phyloP scores from a whole-genome alignment of 768 basidiomycete species.

The Galerina marginata region DNA sequence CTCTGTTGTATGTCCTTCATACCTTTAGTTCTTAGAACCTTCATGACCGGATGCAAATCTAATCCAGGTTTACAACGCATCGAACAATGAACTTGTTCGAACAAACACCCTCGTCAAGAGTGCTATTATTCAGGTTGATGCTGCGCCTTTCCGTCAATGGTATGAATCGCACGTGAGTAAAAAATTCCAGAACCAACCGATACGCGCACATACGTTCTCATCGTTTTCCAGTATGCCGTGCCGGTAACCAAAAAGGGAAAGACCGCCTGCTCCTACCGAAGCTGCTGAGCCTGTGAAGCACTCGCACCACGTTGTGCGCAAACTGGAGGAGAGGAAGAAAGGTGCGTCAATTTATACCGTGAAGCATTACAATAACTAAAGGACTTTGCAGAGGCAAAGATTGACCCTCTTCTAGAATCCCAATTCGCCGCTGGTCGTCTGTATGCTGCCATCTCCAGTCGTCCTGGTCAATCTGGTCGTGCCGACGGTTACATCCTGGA shows the following conservation, averaged over 20 bases:
- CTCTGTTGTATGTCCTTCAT: conserved; percentile 75
- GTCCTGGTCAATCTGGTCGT: conserved; percentile 96
- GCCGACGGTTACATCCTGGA: conserved; percentile 97
- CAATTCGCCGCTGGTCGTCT: conserved; percentile 96
- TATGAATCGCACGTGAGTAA: conserved; percentile 96
- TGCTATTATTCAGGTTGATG: conserved; percentile 96
- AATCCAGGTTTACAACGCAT: conserved; percentile 92
- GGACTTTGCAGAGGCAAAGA: conserved; percentile 71
- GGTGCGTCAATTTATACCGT: conserved; percentile 45
- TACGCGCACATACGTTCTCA: background rate
- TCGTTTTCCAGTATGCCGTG: conserved; percentile 79
- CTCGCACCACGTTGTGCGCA: conserved; percentile 90
- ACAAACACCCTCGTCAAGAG: conserved; percentile 99
- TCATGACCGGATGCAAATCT: background rate
- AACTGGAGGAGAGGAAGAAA: conserved; percentile 89
- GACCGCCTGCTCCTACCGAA: conserved; percentile 50
- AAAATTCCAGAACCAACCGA: conserved; percentile 47
- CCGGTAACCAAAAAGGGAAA: conserved; percentile 94
- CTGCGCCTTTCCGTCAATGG: conserved; percentile 99
- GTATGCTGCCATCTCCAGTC: conserved; percentile 90
- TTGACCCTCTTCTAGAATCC: conserved; percentile 86
- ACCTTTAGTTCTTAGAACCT: background rate
- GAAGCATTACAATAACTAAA: background rate
- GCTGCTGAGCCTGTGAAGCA: conserved; percentile 73
- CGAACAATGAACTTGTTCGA: conserved; percentile 99